These are phyloP conservation scores for Tuber brumale DNA, from an alignment of 495 filamentous ascomycete species.

Conservation along the genomic window DNA sequence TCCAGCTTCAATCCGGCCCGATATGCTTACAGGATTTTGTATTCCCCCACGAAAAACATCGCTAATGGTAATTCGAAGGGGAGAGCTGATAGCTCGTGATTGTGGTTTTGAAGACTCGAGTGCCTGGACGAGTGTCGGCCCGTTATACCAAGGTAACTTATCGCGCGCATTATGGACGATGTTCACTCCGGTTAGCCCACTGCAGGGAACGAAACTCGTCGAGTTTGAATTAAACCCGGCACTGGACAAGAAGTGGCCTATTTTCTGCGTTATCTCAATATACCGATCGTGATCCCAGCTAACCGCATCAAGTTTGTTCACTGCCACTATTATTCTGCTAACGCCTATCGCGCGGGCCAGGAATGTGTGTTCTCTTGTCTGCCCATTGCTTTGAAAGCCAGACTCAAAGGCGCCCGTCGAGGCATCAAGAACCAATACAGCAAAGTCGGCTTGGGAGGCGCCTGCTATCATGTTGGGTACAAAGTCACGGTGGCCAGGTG, in stretches of 20 bases:
- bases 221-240: slow-evolving; percentile 75
- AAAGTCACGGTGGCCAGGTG: slow-evolving; percentile 90
- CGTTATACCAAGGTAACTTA: slow-evolving; percentile 64
- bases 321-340: slow-evolving; percentile 73
- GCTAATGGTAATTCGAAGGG: slow-evolving; percentile 67
- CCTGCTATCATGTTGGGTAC: slow-evolving; percentile 99
- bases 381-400: slow-evolving; percentile 80
- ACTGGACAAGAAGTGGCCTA: slow-evolving; percentile 70
- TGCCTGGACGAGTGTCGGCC: slow-evolving; percentile 70
- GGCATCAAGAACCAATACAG: slow-evolving; percentile 87
- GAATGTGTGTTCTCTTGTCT: slow-evolving; percentile 88
- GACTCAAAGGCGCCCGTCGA: slow-evolving; percentile 83
- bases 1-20: slow-evolving; percentile 80
- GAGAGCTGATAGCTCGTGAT: slow-evolving; percentile 64
- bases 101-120: slow-evolving; percentile 68
- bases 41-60: slow-evolving; percentile 69
- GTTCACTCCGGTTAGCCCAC: slow-evolving; percentile 82
- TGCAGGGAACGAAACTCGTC: slow-evolving; percentile 79
- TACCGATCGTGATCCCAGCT: slow-evolving; percentile 75
- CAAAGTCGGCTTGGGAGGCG: slow-evolving; percentile 91
- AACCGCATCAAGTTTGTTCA: slow-evolving; percentile 80
- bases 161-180: slow-evolving; percentile 47
- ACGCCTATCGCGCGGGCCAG: slow-evolving; percentile 90
- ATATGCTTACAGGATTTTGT: slow-evolving; percentile 67
- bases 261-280: slow-evolving; percentile 74